Percentiles rank a stretch among this genome's conserved stretches.
Conservation (phyloP, 2,329 filamentous ascomycete genomes). For the Metarhizium album region DNA sequence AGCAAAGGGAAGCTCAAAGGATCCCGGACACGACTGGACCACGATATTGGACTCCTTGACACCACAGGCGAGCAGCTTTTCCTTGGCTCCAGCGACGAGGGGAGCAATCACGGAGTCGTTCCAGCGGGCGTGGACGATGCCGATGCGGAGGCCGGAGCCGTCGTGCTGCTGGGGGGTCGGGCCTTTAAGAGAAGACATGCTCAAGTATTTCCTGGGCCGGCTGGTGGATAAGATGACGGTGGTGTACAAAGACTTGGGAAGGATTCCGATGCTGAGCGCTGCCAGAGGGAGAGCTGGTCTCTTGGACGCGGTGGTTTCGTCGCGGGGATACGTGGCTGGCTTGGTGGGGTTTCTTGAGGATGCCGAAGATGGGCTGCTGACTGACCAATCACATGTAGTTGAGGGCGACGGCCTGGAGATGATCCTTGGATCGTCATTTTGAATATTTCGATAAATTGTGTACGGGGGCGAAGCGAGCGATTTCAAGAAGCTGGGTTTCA, state of each 20-base stretch:
- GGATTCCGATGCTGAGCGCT: not conserved
- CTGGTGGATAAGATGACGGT: not conserved
- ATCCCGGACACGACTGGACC: conserved; percentile 80
- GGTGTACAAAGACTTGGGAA: not conserved
- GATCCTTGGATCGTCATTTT: not conserved
- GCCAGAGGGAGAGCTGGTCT: not conserved
- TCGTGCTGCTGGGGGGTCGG: conserved; percentile 48
- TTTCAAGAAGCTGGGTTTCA: not conserved
- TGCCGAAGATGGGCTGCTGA: not conserved
- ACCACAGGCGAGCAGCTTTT: conserved; percentile 65
- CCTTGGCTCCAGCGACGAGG: conserved; percentile 70
- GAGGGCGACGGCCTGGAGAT: not conserved
- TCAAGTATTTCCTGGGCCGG: not conserved
- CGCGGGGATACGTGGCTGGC: not conserved
- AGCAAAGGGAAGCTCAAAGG: conserved; percentile 88
- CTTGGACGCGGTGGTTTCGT: not conserved
- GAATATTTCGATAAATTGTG: not conserved
- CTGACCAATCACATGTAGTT: conserved; percentile 1
- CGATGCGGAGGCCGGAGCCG: conserved; percentile 71
- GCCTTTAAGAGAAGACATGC: conserved; percentile 36
- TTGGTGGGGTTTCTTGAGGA: not conserved
- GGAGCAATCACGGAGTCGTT: conserved; percentile 81
- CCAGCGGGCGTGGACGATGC: conserved; percentile 94
- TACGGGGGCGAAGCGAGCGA: not conserved
- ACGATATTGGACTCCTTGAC: conserved; percentile 84